phyloP scores from a whole-genome alignment of 176 grass and related monocot species.

The Elymus sibiricus region DNA sequence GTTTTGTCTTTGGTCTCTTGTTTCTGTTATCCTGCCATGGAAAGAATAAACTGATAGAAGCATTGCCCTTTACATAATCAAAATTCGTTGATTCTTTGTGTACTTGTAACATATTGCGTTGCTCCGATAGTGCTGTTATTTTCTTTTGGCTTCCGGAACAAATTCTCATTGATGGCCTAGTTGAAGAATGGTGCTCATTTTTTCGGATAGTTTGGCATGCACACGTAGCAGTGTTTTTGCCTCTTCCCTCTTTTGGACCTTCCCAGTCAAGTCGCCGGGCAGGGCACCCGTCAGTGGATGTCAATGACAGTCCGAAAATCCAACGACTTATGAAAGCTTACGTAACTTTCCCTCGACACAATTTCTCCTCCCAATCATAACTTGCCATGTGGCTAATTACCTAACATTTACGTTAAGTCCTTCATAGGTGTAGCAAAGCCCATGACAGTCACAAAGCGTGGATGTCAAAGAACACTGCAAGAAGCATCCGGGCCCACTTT shows the following conservation, averaged over 20 bases:
- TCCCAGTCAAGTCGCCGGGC: background rate
- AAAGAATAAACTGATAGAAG: conserved; percentile 2
- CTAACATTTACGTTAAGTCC: too few relatives aligned
- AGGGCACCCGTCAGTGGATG: too few relatives aligned
- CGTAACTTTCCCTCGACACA: too few relatives aligned
- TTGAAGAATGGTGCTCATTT: background rate
- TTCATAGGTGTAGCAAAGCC: too few relatives aligned
- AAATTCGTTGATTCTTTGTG: conserved; percentile 30
- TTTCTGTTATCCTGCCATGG: background rate
- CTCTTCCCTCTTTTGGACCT: background rate
- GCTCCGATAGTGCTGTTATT: background rate
- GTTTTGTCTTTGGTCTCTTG: background rate
- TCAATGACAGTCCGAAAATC: too few relatives aligned
- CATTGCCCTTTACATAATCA: background rate
- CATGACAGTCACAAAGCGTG: too few relatives aligned
- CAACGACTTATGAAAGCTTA: too few relatives aligned
- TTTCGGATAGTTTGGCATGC: background rate
- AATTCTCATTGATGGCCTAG: background rate
- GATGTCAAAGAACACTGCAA: too few relatives aligned
- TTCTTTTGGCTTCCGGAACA: background rate
- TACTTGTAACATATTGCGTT: background rate
- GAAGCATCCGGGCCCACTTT: too few relatives aligned
- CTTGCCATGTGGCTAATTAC: too few relatives aligned
- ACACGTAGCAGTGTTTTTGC: background rate
- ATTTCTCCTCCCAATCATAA: too few relatives aligned